Conservation (phyloP, 306 rosid species). For the Ziziphus jujuba region DNA sequence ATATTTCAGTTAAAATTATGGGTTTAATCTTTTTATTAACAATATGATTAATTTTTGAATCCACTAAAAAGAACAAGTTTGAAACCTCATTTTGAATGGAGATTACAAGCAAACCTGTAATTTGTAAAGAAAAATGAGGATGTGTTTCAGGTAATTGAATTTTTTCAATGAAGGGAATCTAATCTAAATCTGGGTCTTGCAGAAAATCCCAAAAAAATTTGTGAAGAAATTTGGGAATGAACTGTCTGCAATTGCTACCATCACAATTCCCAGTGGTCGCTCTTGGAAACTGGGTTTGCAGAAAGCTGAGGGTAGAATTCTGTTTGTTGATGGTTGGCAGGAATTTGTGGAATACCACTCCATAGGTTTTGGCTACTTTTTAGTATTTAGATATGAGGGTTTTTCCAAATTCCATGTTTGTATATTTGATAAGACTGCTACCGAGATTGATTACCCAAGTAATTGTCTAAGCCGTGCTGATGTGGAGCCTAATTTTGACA, state of each 20-base stretch:
- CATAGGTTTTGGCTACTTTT: background rate
- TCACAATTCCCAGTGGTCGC: constrained; percentile 17
- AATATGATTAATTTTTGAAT: too few species aligned
- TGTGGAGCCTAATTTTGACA: background rate
- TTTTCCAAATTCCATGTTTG: constrained; percentile 27
- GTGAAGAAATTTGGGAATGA: constrained; percentile 4
- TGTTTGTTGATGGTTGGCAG: constrained; percentile 19
- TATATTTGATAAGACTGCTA: constrained; percentile 14
- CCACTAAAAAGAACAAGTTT: too few species aligned
- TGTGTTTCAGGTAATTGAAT: too few species aligned
- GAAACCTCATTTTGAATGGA: too few species aligned
- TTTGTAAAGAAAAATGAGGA: too few species aligned
- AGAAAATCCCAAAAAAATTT: constrained; percentile 24
- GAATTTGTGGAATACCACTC: constrained; percentile 21
- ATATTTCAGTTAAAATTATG: too few species aligned
- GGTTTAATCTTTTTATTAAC: too few species aligned
- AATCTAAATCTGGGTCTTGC: background rate
- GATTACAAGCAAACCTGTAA: too few species aligned
- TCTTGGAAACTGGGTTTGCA: constrained; percentile 29
- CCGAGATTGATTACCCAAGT: constrained; percentile 30
- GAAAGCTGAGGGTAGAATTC: constrained; percentile 3
- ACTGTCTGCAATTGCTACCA: background rate
- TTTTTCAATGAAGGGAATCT: background rate
- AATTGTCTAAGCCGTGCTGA: background rate
- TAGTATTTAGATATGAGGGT: constrained; percentile 29